Percentiles rank a stretch among this genome's conserved stretches.
phyloP scores from a whole-genome alignment of 495 filamentous ascomycete species.

The Penicillium fimorum region DNA sequence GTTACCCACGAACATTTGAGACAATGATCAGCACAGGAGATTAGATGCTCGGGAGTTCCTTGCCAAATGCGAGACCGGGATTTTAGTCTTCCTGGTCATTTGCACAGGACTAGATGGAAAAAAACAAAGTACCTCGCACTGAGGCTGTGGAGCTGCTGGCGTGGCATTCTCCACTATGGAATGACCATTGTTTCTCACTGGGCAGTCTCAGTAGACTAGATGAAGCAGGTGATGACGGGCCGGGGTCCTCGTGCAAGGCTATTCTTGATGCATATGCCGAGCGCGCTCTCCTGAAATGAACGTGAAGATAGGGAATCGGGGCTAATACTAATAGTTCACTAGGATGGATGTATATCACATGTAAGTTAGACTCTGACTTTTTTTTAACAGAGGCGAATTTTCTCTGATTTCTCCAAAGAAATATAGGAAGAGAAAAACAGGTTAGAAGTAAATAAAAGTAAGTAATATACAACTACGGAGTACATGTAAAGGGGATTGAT shows the following conservation, averaged over 20 bases:
- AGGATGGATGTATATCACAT: neutral
- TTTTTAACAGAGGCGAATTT: neutral
- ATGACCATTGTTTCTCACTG: neutral
- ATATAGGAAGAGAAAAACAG: neutral
- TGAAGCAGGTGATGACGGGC: neutral
- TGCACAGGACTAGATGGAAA: neutral
- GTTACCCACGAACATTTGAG: neutral
- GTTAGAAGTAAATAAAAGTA: too few relatives aligned
- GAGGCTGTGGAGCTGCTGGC: neutral
- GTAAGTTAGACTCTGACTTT: constrained; percentile 5
- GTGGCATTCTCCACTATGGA: constrained; percentile 9
- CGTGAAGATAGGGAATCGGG: too few relatives aligned
- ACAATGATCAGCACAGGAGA: constrained; percentile 1
- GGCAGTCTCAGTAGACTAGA: neutral
- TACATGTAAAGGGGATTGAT: neutral
- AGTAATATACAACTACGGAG: too few relatives aligned
- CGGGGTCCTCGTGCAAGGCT: neutral
- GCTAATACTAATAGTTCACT: too few relatives aligned
- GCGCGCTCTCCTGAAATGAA: too few relatives aligned
- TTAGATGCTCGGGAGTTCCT: neutral
- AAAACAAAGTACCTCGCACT: constrained; percentile 1
- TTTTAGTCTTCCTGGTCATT: neutral
- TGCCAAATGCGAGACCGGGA: neutral
- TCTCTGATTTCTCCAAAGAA: neutral
- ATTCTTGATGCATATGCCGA: too few relatives aligned